Evolutionary conservation across 495 filamentous ascomycete species (phyloP), one percentile per base, ranked within the genome.

Genomic region (Aspergillus sclerotiicarbonarius): DNA sequence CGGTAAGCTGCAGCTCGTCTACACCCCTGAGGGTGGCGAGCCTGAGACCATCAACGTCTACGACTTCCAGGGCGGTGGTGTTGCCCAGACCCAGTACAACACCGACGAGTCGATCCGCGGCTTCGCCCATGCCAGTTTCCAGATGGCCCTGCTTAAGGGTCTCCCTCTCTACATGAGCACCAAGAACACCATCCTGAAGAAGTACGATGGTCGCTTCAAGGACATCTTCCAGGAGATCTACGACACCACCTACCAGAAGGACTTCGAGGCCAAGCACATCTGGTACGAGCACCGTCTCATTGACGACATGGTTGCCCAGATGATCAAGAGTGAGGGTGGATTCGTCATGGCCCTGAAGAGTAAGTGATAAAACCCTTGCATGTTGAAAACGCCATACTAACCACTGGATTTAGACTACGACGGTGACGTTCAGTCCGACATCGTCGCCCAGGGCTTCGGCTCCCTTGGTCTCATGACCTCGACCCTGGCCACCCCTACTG

Each of bases 281-380:
- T 98, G 94, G 94, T 98, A 98, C 71, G 94, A 98, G 87, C 94
- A 98, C 78, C 87, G 94, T 63, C 80, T 98, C 57, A 98, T 98
- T 68, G 94, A 98, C 77, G 94, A 98, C 78, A 98, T 98, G 94
- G 94, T 98, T 56, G 94, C 94, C 49, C 93, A 98, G 84, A 98
- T 98, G 94, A 90, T 98, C 82, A 98, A 98, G 86, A 90, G 86
- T 75, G 86, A 87, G 65, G 91, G 94, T 58, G 94, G 94, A 57
- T 96, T 90, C 75, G 82, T 98, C 72, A 98, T 98, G 83, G 94
- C 94, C 58, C 82, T 98, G 68, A 98, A 98, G 86, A 98, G 90
- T 92, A 70, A 69, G 87, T 78, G 16, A 16, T 31, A 7, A 29
- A 9, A 10, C 19, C 35, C 16, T 29, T 5, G 15, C n/a, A 37